Evolutionary conservation across 1,284 basidiomycete species (phyloP), one percentile per base, ranked within the genome.

Genomic region (Melampsora americana): DNA sequence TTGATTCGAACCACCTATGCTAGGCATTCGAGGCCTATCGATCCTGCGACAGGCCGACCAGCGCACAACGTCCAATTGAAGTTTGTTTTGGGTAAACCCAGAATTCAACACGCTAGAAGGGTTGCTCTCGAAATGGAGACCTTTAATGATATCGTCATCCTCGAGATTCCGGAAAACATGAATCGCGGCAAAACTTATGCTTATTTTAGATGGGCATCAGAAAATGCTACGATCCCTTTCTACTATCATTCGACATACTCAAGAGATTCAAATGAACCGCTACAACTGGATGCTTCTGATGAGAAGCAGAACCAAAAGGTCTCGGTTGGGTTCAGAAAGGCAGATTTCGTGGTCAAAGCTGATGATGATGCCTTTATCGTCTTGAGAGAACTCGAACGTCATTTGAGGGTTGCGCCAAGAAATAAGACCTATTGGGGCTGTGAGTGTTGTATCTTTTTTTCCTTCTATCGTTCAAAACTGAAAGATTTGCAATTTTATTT

Each of bases 341-440:
- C 93, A 11, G 92, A 95, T 81, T 96, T 89, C 80, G 88, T 97
- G 50, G 88, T 91, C 79, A 97, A 97, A 84, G 91, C 90, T 0
- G 94, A 97, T 82, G 94, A 97, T 80, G 94, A 97, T 82, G 88
- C 92, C 14, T 95, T 97, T 81, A 88, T 96, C 75, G 94, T 95
- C 87, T 87, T 97, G 30, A 91, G 92, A 7, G 94, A 97, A 83
- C 86, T 97, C 18, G 94, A 97, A 83, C 87, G 91, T 18, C 87
- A 92, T 46, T 84, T 97, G 77, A 87, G 94, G 48, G 85, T 92
- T 16, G 89, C 91, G 79, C 84, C 93, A 23, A 79, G 84, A 28
- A 83, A 86, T 44, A 90, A 94, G 81, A 88, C 94, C 23, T 95
- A 93, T 83, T 97, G 93, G 93, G 94, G 94, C 3, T 96, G 85